These are phyloP conservation scores for Calonectria honghensis DNA, from an alignment of 2,329 filamentous ascomycete species.

Conservation along the genomic window DNA sequence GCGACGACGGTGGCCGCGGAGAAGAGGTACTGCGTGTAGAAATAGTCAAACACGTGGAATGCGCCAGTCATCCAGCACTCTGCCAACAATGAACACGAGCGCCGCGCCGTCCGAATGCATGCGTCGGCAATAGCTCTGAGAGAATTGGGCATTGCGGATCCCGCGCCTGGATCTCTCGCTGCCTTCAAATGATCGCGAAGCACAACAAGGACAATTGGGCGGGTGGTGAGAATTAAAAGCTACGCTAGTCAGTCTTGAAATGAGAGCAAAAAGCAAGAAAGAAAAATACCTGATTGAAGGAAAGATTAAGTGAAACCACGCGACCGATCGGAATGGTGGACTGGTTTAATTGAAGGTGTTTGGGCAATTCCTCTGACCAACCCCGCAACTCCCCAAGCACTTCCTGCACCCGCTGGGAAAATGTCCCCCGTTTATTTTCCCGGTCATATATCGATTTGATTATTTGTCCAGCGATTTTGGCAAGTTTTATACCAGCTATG, in stretches of 20 bases:
- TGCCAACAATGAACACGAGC: constrained; percentile 24
- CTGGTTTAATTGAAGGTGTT: constrained; percentile 12
- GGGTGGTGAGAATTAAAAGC: constrained; percentile 22
- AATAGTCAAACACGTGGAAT: constrained; percentile 42
- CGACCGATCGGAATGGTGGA: constrained; percentile 8
- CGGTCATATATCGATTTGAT: constrained; percentile 32
- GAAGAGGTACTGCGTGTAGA: constrained; percentile 43
- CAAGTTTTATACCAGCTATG: constrained; percentile 4
- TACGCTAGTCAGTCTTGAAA: neutral
- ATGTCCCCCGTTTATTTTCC: constrained; percentile 22
- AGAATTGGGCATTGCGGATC: neutral
- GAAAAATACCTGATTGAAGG: constrained; percentile 27
- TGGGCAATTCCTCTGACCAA: constrained; percentile 30
- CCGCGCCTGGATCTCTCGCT: neutral
- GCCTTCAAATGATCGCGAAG: constrained; percentile 18
- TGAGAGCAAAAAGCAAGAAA: rapidly evolving
- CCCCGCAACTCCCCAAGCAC: constrained; percentile 23
- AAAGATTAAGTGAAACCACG: constrained; percentile 17
- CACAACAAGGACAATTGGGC: constrained; percentile 19
- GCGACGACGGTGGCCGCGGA: constrained; percentile 40
- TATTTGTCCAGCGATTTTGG: constrained; percentile 31
- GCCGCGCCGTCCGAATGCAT: constrained; percentile 39
- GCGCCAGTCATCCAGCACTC: constrained; percentile 42
- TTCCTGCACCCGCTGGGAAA: constrained; percentile 29
- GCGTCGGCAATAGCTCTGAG: constrained; percentile 32